phyloP scores from a whole-genome alignment of 495 filamentous ascomycete species.

The Aspergillus nanangensis region DNA sequence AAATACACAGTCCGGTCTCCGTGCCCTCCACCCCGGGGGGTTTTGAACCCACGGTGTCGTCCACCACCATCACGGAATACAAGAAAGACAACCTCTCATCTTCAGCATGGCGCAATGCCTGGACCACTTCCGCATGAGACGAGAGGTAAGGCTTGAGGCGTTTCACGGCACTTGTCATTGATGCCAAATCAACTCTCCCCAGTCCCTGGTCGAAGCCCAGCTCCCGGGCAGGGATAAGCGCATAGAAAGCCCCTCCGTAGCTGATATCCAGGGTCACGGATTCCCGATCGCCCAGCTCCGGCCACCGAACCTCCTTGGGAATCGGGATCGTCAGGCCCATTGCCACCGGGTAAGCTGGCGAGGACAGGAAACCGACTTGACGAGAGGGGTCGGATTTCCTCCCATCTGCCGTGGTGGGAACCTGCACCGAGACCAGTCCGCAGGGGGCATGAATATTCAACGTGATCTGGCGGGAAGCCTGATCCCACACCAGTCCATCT shows the following conservation, averaged over 20 bases:
- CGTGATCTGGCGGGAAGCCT: background rate
- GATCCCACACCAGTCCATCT: constrained; percentile 8
- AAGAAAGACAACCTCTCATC: constrained; percentile 17
- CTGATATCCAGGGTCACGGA: constrained; percentile 15
- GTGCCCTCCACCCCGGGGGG: constrained; percentile 7
- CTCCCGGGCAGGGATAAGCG: constrained; percentile 12
- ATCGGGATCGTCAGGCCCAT: constrained; percentile 11
- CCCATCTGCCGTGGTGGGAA: constrained; percentile 12
- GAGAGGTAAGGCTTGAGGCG: constrained; percentile 15
- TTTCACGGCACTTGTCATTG: constrained; percentile 6
- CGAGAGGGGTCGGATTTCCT: constrained; percentile 15
- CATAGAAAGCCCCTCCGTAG: constrained; percentile 26
- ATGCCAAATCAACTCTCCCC: constrained; percentile 11
- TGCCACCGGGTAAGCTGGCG: constrained; percentile 20
- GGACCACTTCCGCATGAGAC: constrained; percentile 7
- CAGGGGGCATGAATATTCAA: constrained; percentile 20
- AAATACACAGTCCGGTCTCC: constrained; percentile 21
- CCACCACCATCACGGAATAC: constrained; percentile 24
- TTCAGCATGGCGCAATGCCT: constrained; percentile 14
- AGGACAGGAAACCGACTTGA: constrained; percentile 19
- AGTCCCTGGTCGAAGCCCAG: constrained; percentile 17
- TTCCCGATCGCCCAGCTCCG: constrained; percentile 11
- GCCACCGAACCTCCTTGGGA: constrained; percentile 17
- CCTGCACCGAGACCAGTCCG: constrained; percentile 14
- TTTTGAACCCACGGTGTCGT: constrained; percentile 4